phyloP scores from a whole-genome alignment of 2,329 filamentous ascomycete species.

The Pseudonectria buxi region DNA sequence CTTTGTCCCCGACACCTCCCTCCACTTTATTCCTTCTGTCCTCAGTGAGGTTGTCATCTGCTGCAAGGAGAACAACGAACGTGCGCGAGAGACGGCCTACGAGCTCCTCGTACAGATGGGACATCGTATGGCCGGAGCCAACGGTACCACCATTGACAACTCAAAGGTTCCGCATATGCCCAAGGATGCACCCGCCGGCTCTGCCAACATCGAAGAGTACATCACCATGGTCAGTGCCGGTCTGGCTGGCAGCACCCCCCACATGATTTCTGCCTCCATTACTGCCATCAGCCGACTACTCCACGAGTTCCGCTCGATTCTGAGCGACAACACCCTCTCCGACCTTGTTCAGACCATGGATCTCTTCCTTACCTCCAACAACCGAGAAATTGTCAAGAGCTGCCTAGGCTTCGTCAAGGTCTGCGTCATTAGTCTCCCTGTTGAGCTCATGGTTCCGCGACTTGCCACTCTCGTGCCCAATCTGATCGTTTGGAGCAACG shows the following conservation, averaged over 20 bases:
- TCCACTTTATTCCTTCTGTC: slow-evolving; percentile 89
- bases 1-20: slow-evolving; percentile 65
- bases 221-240: slow-evolving; percentile 98
- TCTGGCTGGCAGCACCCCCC: slow-evolving; percentile 83
- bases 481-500: slow-evolving; percentile 91
- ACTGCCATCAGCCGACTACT: slow-evolving; percentile 89
- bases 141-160: slow-evolving; percentile 72
- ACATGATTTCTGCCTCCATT: slow-evolving; percentile 97
- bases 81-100: slow-evolving; percentile 82
- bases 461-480: slow-evolving; percentile 76
- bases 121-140: slow-evolving; percentile 61
- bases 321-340: slow-evolving; percentile 63
- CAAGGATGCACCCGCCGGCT: slow-evolving; percentile 65
- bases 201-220: slow-evolving; percentile 85
- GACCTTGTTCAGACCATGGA: slow-evolving; percentile 94
- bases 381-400: slow-evolving; percentile 91
- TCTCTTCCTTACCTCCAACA: slow-evolving; percentile 92
- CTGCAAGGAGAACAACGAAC: slow-evolving; percentile 97
- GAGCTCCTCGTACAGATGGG: slow-evolving; percentile 86
- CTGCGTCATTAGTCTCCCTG: slow-evolving; percentile 78
- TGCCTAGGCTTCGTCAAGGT: slow-evolving; percentile 97
- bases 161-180: slow-evolving; percentile 84
- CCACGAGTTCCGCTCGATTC: slow-evolving; percentile 74
- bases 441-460: slow-evolving; percentile 69
- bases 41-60: slow-evolving; percentile 92